Evolutionary conservation across 129 eudicot species (phyloP).

Genomic region (Glebionis coronaria): DNA sequence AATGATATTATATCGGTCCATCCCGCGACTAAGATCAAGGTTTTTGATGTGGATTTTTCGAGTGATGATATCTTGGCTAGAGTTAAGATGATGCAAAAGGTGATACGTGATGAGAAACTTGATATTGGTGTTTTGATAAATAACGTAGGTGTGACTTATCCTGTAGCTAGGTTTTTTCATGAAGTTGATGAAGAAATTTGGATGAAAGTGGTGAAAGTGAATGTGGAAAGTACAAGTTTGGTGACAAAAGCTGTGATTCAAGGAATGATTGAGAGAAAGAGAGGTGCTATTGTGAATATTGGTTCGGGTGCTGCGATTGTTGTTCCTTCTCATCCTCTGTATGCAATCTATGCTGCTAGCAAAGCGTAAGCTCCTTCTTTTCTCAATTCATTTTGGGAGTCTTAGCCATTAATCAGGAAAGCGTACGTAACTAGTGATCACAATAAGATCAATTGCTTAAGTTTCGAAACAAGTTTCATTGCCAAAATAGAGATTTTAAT

Average conservation of each 20-base stretch:
- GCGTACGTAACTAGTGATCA: too few relatives aligned
- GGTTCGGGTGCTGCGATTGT: conserved; percentile 80
- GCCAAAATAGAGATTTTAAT: too few relatives aligned
- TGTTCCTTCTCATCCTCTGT: conserved; percentile 85
- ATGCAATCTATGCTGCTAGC: conserved; percentile 79
- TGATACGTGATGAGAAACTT: conserved; percentile 28
- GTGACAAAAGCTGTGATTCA: conserved; percentile 54
- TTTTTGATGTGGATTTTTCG: conserved; percentile 44
- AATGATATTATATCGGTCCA: conserved; percentile 28
- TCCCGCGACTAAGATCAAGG: conserved; percentile 32
- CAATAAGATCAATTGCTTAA: too few relatives aligned
- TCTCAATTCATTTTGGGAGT: too few relatives aligned
- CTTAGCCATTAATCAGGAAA: too few relatives aligned
- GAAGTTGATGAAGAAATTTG: conserved; percentile 54
- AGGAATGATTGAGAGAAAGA: conserved; percentile 49
- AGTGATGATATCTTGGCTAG: conserved; percentile 18
- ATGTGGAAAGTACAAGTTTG: conserved; percentile 52
- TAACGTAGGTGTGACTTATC: conserved; percentile 73
- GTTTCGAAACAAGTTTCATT: too few relatives aligned
- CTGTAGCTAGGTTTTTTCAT: conserved; percentile 50
- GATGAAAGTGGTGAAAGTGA: conserved; percentile 65
- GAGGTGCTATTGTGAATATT: conserved; percentile 67
- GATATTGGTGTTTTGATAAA: conserved; percentile 73
- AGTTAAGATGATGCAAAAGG: conserved; percentile 30
- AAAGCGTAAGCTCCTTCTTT: conserved; percentile 54